Conservation (phyloP, 106 monocot genomes). For the Allium fistulosum region DNA sequence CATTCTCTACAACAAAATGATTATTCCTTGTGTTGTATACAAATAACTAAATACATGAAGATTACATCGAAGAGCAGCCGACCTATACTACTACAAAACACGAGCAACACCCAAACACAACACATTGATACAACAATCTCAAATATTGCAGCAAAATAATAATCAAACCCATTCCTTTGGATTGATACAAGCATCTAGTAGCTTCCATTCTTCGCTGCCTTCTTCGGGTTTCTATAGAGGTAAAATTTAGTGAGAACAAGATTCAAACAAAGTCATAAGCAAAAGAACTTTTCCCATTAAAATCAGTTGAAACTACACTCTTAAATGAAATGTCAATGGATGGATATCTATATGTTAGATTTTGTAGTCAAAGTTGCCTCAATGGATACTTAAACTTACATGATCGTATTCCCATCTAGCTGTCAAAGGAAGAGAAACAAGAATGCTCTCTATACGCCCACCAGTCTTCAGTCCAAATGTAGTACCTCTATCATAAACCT, state of each 20-base stretch:
- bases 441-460: constrained; percentile 96
- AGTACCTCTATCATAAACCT: constrained; percentile 99
- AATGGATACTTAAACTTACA: constrained; percentile 27
- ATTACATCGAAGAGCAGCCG: too few relatives aligned
- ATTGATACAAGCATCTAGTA: constrained; percentile 81
- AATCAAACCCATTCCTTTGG: constrained; percentile 74
- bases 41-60: too few relatives aligned
- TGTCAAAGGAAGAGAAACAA: constrained; percentile 92
- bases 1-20: too few relatives aligned
- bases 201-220: constrained; percentile 88
- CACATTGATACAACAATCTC: too few relatives aligned
- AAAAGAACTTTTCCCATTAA: neutral
- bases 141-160: too few relatives aligned
- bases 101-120: too few relatives aligned
- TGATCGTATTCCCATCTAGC: constrained; percentile 98
- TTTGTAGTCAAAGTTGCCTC: too few relatives aligned
- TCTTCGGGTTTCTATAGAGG: constrained; percentile 51
- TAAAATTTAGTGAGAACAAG: neutral
- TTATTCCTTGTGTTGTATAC: too few relatives aligned
- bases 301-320: too few relatives aligned
- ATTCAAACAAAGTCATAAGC: neutral
- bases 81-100: too few relatives aligned
- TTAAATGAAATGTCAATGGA: neutral
- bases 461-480: constrained; percentile 99
- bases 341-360: neutral